These are phyloP conservation scores for Kregervanrija fluxuum DNA, from an alignment of 805 yeast species.

Conservation along the genomic window DNA sequence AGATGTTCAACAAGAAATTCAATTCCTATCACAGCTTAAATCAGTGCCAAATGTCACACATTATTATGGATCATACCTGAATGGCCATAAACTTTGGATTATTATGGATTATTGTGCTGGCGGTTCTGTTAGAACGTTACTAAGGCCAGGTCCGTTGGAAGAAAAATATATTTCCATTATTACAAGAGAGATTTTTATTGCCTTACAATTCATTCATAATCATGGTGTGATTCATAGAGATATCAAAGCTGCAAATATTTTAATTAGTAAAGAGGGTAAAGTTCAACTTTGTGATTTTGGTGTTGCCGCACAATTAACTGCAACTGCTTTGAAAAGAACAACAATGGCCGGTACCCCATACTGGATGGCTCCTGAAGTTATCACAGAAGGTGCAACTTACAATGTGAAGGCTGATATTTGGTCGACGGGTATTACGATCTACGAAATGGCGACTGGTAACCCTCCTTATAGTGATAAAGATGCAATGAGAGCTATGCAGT, in stretches of 20 bases:
- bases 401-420: slow-evolving; percentile 93
- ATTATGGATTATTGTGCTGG: slow-evolving; percentile 98
- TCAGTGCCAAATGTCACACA: slow-evolving; percentile 88
- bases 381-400: slow-evolving; percentile 81
- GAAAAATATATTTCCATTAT: slow-evolving; percentile 81
- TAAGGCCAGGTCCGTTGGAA: slow-evolving; percentile 82
- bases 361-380: slow-evolving; percentile 99
- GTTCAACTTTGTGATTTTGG: slow-evolving; percentile 97
- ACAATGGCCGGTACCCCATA: slow-evolving; percentile 96
- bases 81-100: slow-evolving; percentile 92
- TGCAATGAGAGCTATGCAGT: slow-evolving; percentile 88
- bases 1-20: slow-evolving; percentile 91
- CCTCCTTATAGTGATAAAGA: slow-evolving; percentile 97
- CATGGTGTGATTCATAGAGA: slow-evolving; percentile 94
- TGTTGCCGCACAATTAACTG: slow-evolving; percentile 88
- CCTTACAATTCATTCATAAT: slow-evolving; percentile 73
- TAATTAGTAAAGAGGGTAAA: slow-evolving; percentile 74
- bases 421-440: slow-evolving; percentile 93
- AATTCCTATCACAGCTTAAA: slow-evolving; percentile 73
- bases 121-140: slow-evolving; percentile 80
- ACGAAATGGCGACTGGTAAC: slow-evolving; percentile 92
- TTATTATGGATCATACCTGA: slow-evolving; percentile 80
- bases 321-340: slow-evolving; percentile 69
- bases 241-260: slow-evolving; percentile 91
- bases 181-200: slow-evolving; percentile 71